Evolutionary conservation across 768 basidiomycete genomes (phyloP).

Genomic region (Postia placenta): DNA sequence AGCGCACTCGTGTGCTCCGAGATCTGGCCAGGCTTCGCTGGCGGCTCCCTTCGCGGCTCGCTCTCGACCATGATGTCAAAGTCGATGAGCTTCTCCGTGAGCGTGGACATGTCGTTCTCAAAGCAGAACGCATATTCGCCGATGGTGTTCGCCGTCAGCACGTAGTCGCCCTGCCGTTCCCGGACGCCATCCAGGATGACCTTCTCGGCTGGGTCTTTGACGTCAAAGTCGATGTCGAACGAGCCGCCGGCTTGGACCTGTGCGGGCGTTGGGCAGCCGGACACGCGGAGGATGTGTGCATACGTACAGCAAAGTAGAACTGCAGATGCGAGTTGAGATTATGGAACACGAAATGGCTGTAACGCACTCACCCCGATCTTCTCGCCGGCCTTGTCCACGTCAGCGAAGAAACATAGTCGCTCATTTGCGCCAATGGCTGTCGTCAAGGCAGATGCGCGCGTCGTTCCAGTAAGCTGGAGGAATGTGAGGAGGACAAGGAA

Average conservation of each 20-base stretch:
- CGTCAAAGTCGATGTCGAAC: constrained; percentile 92
- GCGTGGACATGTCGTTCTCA: constrained; percentile 93
- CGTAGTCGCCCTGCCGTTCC: constrained; percentile 95
- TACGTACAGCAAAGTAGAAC: constrained; percentile 98
- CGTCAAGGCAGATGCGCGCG: constrained; percentile 62
- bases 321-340: constrained; percentile 28
- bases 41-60: constrained; percentile 85
- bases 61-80: constrained; percentile 99
- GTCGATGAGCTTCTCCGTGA: constrained; percentile 92
- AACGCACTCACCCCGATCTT: constrained; percentile 70
- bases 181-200: constrained; percentile 81
- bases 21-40: constrained; percentile 83
- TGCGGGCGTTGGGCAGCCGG: too few relatives aligned
- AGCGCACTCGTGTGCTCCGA: constrained; percentile 88
- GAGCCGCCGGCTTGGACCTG: constrained; percentile 96
- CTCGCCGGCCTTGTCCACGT: constrained; percentile 92
- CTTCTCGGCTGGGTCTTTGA: constrained; percentile 88
- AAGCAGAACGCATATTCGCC: constrained; percentile 97
- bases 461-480: constrained; percentile 14
- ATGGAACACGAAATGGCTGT: neutral
- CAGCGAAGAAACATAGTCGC: constrained; percentile 88
- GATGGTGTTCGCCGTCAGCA: constrained; percentile 87
- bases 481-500: constrained; percentile 15
- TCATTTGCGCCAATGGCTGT: constrained; percentile 76
- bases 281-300: too few relatives aligned